phyloP scores from a whole-genome alignment of 352 stramenopile genomes.

The Globisporangium emineosum region DNA sequence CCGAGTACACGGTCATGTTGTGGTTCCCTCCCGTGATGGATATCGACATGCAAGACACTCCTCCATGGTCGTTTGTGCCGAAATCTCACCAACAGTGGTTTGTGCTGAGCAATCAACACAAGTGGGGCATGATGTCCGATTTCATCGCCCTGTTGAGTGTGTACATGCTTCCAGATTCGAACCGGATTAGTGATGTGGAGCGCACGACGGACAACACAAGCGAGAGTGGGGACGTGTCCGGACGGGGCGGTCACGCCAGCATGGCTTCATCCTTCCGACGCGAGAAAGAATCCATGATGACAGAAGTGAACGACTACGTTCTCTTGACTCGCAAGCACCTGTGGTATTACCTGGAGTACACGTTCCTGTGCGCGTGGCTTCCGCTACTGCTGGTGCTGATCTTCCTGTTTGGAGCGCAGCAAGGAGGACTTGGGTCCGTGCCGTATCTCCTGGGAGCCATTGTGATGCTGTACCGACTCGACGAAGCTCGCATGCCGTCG shows the following conservation, averaged over 20 bases:
- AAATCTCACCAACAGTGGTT: constrained; percentile 64
- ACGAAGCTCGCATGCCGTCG: constrained; percentile 54
- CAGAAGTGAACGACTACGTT: constrained; percentile 47
- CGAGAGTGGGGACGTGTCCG: background rate
- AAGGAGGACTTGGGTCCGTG: constrained; percentile 70
- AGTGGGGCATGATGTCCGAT: constrained; percentile 75
- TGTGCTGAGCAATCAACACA: constrained; percentile 63
- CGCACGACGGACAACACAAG: constrained; percentile 13
- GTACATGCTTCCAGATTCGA: constrained; percentile 66
- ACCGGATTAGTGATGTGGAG: constrained; percentile 24
- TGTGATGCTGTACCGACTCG: constrained; percentile 76
- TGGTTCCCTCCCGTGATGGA: constrained; percentile 61
- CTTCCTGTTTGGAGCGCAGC: constrained; percentile 67
- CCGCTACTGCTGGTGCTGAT: constrained; percentile 65
- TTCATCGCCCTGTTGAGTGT: constrained; percentile 66
- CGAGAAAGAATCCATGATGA: constrained; percentile 9
- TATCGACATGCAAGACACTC: constrained; percentile 54
- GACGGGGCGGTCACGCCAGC: background rate
- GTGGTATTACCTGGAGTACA: constrained; percentile 72
- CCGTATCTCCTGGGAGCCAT: constrained; percentile 69
- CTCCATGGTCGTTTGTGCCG: constrained; percentile 55
- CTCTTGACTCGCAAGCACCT: constrained; percentile 53
- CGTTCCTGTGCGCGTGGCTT: constrained; percentile 61
- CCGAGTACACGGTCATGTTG: constrained; percentile 68
- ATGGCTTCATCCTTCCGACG: constrained; percentile 1